phyloP scores from a whole-genome alignment of 176 grass and related monocot species.

The Oryza coarctata region DNA sequence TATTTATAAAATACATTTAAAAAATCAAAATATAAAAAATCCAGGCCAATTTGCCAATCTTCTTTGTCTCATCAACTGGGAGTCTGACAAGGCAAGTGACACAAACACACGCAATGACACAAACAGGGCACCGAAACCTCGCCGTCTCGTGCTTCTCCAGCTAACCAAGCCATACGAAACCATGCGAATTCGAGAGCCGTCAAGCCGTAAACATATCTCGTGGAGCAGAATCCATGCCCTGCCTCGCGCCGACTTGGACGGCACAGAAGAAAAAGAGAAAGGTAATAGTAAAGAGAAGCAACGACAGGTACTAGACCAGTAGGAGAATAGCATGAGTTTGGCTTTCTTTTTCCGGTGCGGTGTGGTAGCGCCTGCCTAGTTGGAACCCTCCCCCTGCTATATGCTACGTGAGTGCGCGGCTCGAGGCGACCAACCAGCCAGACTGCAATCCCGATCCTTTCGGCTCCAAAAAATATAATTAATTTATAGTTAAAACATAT shows the following conservation, averaged over 20 bases:
- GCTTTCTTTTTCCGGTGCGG: not conserved
- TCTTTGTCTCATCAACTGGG: not conserved
- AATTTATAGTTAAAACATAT: too few relatives aligned
- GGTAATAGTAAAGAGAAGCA: not conserved
- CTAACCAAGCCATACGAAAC: not conserved
- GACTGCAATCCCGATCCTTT: too few relatives aligned
- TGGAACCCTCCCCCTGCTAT: conserved; percentile 22
- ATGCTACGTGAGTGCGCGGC: not conserved
- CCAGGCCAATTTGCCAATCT: not conserved
- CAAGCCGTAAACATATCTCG: not conserved
- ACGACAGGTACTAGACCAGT: not conserved
- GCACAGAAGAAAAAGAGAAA: not conserved
- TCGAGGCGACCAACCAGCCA: not conserved
- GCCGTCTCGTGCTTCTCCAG: not conserved
- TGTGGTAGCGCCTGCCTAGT: conserved; percentile 30
- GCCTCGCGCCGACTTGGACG: not conserved
- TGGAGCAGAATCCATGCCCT: not conserved
- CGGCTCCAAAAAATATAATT: too few relatives aligned
- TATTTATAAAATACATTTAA: too few relatives aligned
- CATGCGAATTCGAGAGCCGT: not conserved
- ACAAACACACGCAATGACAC: not conserved
- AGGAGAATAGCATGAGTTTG: not conserved
- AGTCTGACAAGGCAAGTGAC: not conserved
- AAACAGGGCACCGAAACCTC: not conserved
- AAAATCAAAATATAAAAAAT: too few relatives aligned